Conservation (phyloP, 805 yeast genomes). For the Blastobotrys americana region DNA sequence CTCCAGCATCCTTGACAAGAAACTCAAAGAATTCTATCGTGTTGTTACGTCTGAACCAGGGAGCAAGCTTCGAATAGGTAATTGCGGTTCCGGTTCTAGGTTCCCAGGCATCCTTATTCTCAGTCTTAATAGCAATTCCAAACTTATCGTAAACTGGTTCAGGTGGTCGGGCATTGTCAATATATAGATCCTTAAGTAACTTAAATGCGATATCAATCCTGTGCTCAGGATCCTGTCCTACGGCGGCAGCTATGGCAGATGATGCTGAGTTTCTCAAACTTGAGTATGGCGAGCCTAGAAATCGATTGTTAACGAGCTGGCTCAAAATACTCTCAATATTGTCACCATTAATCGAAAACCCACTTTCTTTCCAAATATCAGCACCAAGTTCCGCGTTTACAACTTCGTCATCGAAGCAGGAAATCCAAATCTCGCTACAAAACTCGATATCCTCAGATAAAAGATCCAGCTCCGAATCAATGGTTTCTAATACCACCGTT, state of each 20-base stretch:
- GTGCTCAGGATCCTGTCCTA: background rate
- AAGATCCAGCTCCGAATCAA: constrained; percentile 74
- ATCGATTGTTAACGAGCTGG: constrained; percentile 38
- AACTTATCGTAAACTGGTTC: constrained; percentile 70
- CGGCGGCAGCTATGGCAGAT: constrained; percentile 45
- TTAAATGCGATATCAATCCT: constrained; percentile 24
- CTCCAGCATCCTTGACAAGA: constrained; percentile 39
- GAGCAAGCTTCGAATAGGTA: constrained; percentile 51
- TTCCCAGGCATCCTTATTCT: constrained; percentile 75
- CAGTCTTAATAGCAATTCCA: constrained; percentile 64
- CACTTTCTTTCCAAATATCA: constrained; percentile 57
- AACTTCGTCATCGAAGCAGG: constrained; percentile 65
- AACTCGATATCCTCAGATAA: constrained; percentile 41
- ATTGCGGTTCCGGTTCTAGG: constrained; percentile 75
- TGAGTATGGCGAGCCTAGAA: constrained; percentile 48
- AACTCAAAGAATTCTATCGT: constrained; percentile 55
- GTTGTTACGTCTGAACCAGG: constrained; percentile 35
- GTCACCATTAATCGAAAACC: constrained; percentile 52
- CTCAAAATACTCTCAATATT: constrained; percentile 31
- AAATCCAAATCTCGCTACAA: constrained; percentile 64
- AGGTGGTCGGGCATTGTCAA: constrained; percentile 59
- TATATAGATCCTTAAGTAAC: constrained; percentile 49
- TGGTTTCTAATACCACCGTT: constrained; percentile 67
- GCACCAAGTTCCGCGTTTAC: constrained; percentile 56
- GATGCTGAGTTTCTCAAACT: constrained; percentile 72